Conservation (phyloP, 1,139 yeast genomes). For the Sugiyamaella sp. region DNA sequence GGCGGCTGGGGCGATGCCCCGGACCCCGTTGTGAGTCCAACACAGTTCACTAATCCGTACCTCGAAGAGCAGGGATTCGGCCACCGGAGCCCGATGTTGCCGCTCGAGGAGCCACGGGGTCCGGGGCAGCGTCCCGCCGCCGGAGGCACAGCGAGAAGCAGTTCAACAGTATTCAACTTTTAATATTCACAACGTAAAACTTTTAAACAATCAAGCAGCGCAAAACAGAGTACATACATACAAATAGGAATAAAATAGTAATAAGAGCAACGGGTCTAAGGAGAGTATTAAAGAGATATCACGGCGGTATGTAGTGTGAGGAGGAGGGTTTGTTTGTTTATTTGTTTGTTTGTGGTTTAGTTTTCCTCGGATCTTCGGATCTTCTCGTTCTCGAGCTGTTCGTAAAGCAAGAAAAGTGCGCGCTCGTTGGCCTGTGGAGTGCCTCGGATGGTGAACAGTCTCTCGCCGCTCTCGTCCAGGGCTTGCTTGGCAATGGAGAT, state of each 20-base stretch:
- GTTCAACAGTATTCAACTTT: neutral
- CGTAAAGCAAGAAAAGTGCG: slow-evolving; percentile 68
- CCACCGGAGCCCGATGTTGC: too few species aligned
- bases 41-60: too few species aligned
- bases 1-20: slow-evolving; percentile 2
- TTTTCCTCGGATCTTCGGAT: slow-evolving; percentile 17
- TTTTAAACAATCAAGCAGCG: slow-evolving; percentile 1
- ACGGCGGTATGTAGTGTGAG: neutral
- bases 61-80: too few species aligned
- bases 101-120: neutral
- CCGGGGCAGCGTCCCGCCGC: slow-evolving; percentile 1
- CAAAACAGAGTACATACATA: slow-evolving; percentile 10
- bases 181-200: slow-evolving; percentile 12
- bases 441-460: slow-evolving; percentile 77
- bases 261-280: slow-evolving; percentile 4
- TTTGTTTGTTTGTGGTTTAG: neutral
- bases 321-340: neutral
- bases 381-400: slow-evolving; percentile 71
- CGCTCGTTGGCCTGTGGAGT: slow-evolving; percentile 64
- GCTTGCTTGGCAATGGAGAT: slow-evolving; percentile 78
- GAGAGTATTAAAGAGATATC: slow-evolving; percentile 6
- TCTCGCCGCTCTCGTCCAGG: slow-evolving; percentile 59
- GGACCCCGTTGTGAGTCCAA: neutral
- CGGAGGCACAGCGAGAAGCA: neutral
- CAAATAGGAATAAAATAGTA: slow-evolving; percentile 9